phyloP scores from a whole-genome alignment of 2,329 filamentous ascomycete species.

The Hypoxylon sp. region DNA sequence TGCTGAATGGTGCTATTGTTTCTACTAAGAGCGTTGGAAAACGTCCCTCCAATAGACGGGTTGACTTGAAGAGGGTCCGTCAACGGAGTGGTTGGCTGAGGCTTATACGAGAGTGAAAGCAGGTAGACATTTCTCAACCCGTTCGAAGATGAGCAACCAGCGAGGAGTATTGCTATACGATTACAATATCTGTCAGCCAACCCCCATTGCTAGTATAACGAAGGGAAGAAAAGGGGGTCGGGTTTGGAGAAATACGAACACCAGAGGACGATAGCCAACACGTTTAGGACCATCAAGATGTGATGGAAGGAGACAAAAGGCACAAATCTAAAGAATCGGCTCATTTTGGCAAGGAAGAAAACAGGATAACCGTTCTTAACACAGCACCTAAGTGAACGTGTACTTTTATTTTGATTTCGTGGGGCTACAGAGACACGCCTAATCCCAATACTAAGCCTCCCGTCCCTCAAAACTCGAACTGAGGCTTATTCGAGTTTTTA shows the following conservation, averaged over 20 bases:
- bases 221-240: background rate
- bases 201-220: background rate
- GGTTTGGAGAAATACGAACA: background rate
- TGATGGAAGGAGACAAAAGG: background rate
- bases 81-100: background rate
- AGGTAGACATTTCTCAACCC: constrained; percentile 6
- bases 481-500: background rate
- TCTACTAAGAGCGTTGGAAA: background rate
- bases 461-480: background rate
- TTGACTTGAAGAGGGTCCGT: constrained; percentile 9
- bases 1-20: constrained; percentile 5
- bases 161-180: background rate
- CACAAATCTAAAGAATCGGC: background rate
- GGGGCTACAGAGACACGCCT: background rate
- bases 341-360: background rate
- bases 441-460: background rate
- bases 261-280: constrained; percentile 1
- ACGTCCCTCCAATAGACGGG: background rate
- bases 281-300: background rate
- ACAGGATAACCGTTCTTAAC: background rate
- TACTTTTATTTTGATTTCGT: background rate
- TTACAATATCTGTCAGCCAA: background rate
- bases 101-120: constrained; percentile 4
- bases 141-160: constrained; percentile 7
- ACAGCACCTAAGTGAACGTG: background rate